Conservation (phyloP, 805 yeast species). For the Yarrowia divulgata region DNA sequence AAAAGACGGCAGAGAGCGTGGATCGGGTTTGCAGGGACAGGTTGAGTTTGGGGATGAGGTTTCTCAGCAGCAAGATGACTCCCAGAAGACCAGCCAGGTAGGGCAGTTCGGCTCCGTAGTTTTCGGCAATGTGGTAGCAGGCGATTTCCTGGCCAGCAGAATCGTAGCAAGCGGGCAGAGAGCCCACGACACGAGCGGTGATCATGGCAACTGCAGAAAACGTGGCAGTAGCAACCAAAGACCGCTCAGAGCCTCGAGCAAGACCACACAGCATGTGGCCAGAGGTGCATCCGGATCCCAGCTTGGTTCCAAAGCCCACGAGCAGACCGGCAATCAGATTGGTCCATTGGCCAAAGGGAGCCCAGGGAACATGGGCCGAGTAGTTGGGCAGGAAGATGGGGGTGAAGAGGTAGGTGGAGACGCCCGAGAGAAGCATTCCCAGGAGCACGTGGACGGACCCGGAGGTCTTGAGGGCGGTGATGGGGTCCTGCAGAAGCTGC, state of each 20-base stretch:
- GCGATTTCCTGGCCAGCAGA: neutral
- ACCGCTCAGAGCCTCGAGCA: slow-evolving; percentile 5
- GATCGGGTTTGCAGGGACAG: neutral
- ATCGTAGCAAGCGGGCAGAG: neutral
- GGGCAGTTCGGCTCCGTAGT: slow-evolving; percentile 1
- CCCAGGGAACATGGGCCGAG: neutral
- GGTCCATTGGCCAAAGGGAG: neutral
- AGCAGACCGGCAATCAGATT: slow-evolving; percentile 11
- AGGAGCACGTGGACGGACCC: slow-evolving; percentile 2
- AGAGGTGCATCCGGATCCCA: slow-evolving; percentile 5
- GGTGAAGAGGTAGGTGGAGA: slow-evolving; percentile 8
- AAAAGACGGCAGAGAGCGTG: slow-evolving; percentile 1
- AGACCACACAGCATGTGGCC: slow-evolving; percentile 9
- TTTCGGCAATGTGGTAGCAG: neutral
- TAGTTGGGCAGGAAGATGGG: slow-evolving; percentile 9
- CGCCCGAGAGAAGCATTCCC: neutral
- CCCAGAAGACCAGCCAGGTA: slow-evolving; percentile 3
- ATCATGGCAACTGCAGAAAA: slow-evolving; percentile 4
- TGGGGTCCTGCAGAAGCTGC: slow-evolving; percentile 3
- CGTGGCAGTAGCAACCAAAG: slow-evolving; percentile 2
- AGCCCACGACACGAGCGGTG: neutral
- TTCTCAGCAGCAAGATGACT: neutral
- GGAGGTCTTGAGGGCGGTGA: neutral
- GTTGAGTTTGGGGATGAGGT: slow-evolving; percentile 6
- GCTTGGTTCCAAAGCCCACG: slow-evolving; percentile 1